Conservation (phyloP, 2,329 filamentous ascomycete genomes). For the Fusarium oxysporum region DNA sequence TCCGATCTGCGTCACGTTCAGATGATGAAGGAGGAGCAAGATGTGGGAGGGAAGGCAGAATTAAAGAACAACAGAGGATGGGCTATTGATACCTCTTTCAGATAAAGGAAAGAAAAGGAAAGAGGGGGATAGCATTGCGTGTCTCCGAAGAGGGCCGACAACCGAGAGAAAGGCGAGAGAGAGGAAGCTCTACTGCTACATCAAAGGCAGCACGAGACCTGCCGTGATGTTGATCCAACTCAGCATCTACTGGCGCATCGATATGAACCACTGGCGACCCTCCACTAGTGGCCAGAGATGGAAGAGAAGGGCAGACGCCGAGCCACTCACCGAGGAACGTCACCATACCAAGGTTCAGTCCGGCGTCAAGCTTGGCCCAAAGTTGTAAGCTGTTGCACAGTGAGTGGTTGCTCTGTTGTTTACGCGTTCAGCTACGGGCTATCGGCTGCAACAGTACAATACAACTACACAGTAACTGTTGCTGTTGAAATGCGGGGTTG, state of each 20-base stretch:
- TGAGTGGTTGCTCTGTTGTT: conserved; percentile 5
- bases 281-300: conserved; percentile 42
- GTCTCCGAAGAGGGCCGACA: conserved; percentile 28
- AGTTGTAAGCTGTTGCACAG: conserved; percentile 13
- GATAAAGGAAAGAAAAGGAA: conserved; percentile 4
- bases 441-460: conserved; percentile 4
- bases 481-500: conserved; percentile 32
- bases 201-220: conserved; percentile 37
- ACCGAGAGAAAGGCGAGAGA: conserved; percentile 32
- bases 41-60: conserved; percentile 34
- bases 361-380: conserved; percentile 17
- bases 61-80: conserved; percentile 23
- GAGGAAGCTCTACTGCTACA: conserved; percentile 22
- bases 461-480: not conserved
- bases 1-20: conserved; percentile 33
- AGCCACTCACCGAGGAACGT: conserved; percentile 42
- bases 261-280: conserved; percentile 49
- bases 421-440: conserved; percentile 23
- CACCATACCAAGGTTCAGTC: conserved; percentile 42
- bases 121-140: conserved; percentile 16
- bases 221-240: conserved; percentile 42
- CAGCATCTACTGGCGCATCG: conserved; percentile 27
- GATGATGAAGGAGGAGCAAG: conserved; percentile 18
- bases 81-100: conserved; percentile 32
- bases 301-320: conserved; percentile 28